phyloP scores from a whole-genome alignment of 768 basidiomycete species.

The Phylloporus sp. region DNA sequence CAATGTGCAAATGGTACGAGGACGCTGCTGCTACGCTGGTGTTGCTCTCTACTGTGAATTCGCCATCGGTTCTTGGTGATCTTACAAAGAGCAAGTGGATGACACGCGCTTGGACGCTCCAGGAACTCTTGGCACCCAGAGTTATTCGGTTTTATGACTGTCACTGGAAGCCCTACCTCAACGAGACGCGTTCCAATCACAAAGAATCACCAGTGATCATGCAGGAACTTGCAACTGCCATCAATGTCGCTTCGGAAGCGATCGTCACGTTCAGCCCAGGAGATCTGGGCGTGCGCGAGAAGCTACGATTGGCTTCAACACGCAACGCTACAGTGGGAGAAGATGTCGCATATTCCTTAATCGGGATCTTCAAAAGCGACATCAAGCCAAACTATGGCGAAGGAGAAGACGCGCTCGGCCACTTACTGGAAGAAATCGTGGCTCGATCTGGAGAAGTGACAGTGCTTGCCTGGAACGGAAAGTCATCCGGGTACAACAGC shows the following conservation, averaged over 20 bases:
- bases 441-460: conserved; percentile 12
- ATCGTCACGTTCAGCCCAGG: conserved; percentile 11
- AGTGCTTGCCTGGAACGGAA: conserved; percentile 19
- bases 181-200: conserved; percentile 9
- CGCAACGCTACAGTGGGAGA: conserved; percentile 22
- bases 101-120: conserved; percentile 22
- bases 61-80: conserved; percentile 3
- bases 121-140: conserved; percentile 24
- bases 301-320: conserved; percentile 19
- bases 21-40: conserved; percentile 22
- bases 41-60: conserved; percentile 19
- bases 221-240: conserved; percentile 11
- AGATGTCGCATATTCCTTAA: conserved; percentile 25
- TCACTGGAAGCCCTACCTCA: conserved; percentile 25
- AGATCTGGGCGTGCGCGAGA: conserved; percentile 15
- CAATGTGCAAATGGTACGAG: conserved; percentile 29
- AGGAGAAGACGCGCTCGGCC: conserved; percentile 20
- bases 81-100: conserved; percentile 20
- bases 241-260: conserved; percentile 5
- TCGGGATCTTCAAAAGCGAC: conserved; percentile 23
- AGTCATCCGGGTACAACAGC: conserved; percentile 20
- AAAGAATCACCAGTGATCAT: conserved; percentile 18
- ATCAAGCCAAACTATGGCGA: conserved; percentile 26
- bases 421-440: conserved; percentile 18
- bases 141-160: conserved; percentile 20